Evolutionary conservation across 352 stramenopile species (phyloP), one percentile per base, ranked within the genome.

Genomic region (Phytophthora hibernalis): DNA sequence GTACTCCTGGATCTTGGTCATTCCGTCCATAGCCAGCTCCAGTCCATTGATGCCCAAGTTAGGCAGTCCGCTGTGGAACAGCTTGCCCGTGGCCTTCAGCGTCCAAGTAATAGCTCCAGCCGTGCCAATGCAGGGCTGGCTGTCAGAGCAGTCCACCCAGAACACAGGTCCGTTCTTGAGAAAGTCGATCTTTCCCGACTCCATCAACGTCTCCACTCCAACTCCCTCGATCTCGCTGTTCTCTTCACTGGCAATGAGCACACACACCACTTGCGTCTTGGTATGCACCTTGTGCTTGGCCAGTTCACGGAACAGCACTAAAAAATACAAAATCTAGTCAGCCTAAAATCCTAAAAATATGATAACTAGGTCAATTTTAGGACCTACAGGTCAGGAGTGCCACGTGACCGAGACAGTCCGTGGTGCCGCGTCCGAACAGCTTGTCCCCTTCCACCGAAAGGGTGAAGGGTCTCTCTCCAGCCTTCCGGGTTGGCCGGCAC

Each of bases 131-230:
- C 92, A 98, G 15, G 93, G 92, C 70, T 98, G 90, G 33, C 79
- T 95, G 73, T 98, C 93, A 11, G 91, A 93, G 65, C 87, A 94
- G 74, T 98, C 93, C 18, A 98, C 80, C 93, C 93, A 98, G 52
- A 97, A 93, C 28, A 97, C 83, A 0, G 91, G 92, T 4, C 92
- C 90, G 59, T 97, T 95, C 83, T 97, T 97, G 57, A 98, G 79
- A 60, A 96, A 93, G 61, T 98, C 90, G 30, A 98, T 89, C 61
- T 96, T 91, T 6, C 93, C 92, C 0, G 82, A 86, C 65, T 90
- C 83, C 77, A 96, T 89, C 21, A 98, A 72, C 35, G 70, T 92
- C 64, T 98, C 93, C 28, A 98, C 89, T 7, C 93, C 93, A 2
- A 98, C 83, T 15, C 89, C 91, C 11, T 76, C 61, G 54, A 96